A percentile compares a stretch with the other conserved stretches of the same genome.
Evolutionary conservation across 2,329 filamentous ascomycete species (phyloP).

Genomic region (Nannizziopsis arthrosporioides): DNA sequence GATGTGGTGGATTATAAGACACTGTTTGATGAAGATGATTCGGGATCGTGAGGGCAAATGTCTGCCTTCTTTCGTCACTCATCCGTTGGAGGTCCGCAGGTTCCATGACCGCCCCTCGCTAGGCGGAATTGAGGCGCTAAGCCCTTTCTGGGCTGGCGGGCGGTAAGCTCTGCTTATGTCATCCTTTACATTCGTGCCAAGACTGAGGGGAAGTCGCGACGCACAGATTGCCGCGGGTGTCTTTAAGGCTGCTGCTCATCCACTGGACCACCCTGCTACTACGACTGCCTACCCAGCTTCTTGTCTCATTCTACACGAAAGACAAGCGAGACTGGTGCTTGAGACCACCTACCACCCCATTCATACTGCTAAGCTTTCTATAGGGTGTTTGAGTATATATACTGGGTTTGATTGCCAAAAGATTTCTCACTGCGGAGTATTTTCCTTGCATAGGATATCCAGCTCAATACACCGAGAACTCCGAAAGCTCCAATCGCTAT

Average conservation of each 20-base stretch:
- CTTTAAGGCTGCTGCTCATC: too few species aligned
- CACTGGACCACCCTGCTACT: too few species aligned
- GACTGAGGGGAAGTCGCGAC: constrained; percentile 1
- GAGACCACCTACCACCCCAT: too few species aligned
- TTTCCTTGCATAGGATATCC: neutral
- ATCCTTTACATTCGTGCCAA: neutral
- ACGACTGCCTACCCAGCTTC: too few species aligned
- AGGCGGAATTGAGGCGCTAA: constrained; percentile 1
- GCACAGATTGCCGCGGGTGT: neutral
- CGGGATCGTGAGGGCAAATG: neutral
- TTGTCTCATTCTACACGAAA: too few species aligned
- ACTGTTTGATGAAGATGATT: neutral
- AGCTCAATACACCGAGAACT: neutral
- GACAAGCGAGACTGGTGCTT: too few species aligned
- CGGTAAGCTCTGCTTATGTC: neutral
- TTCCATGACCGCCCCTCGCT: constrained; percentile 10
- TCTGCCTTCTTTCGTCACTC: constrained; percentile 14
- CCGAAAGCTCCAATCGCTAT: neutral
- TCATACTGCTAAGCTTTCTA: too few species aligned
- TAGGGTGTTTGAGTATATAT: too few species aligned
- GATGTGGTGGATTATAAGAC: neutral
- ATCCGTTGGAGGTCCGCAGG: neutral
- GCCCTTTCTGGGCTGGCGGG: neutral
- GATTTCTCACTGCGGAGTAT: too few species aligned
- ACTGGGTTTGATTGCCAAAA: too few species aligned